Evolutionary conservation across 2,329 filamentous ascomycete species (phyloP), one percentile per base, ranked within the genome.

Genomic region (Cryphonectria radicalis): DNA sequence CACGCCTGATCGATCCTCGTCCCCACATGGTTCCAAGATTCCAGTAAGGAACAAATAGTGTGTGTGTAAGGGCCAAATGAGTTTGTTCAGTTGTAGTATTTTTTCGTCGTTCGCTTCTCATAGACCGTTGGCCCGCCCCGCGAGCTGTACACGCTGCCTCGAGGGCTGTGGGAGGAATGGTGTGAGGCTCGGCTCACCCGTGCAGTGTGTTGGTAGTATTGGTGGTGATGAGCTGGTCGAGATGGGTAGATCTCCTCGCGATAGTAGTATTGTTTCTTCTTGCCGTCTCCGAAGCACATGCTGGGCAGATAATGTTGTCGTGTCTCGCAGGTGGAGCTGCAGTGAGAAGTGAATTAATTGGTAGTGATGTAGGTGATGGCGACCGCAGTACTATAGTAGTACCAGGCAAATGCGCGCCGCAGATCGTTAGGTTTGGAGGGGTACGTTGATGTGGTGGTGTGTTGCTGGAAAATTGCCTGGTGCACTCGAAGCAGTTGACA

Each of bases 261-360:
- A n/a, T 67, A 59, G 55, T 67, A 67, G 55, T 67, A 67, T 22
- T 46, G 55, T 22, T 35, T 37, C 28, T 46, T 60, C 14, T 57
- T 35, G 32, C 53, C 25, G 25, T 22, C 35, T 28, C 66, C 66
- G 40, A 67, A 67, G 42, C 66, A 67, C 66, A 65, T 65, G 42
- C 14, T 65, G 42, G 63, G 63, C 43, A 62, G 59, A n/a, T n/a
- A 8, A 22, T 13, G 11, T 4, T 0, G 13, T n/a, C 28, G 55
- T 35, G 55, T 59, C 35, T 17, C 17, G 28, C 50, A 25, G 50
- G n/a, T 11, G 8, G 50, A 10, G 22, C 6, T n/a, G 22, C 50
- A 25, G 3, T 25, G 6, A 37, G 4, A 10, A 10, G 17, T n/a
- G 14, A 22, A 7, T 37, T n/a, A 32, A 32, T 32, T 32, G 32